These are phyloP conservation scores for Cadophora malorum DNA, from an alignment of 2,329 filamentous ascomycete species.

Conservation along the genomic window DNA sequence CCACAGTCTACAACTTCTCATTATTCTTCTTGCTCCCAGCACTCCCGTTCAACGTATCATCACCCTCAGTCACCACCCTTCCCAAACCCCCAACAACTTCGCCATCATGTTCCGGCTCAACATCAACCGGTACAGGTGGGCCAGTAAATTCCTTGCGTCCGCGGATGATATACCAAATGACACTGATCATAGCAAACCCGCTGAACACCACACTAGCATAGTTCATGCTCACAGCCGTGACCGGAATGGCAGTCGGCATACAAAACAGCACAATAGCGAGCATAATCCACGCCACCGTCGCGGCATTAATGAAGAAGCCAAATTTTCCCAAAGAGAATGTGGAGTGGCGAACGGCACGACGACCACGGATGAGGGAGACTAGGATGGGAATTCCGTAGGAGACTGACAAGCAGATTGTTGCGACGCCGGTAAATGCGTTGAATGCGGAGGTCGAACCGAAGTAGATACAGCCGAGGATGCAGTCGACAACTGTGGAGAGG, in stretches of 20 bases:
- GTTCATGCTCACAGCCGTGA: conserved; percentile 65
- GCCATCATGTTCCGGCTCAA: conserved; percentile 39
- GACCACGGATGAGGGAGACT: conserved; percentile 70
- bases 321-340: conserved; percentile 73
- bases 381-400: conserved; percentile 80
- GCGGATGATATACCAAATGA: conserved; percentile 67
- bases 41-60: conserved; percentile 25
- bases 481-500: conserved; percentile 72
- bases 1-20: conserved; percentile 13
- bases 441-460: conserved; percentile 80
- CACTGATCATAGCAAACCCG: conserved; percentile 64
- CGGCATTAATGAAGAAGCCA: conserved; percentile 70
- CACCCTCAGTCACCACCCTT: conserved; percentile 32
- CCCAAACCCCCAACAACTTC: conserved; percentile 35
- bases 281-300: conserved; percentile 73
- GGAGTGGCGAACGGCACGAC: conserved; percentile 69
- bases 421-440: conserved; percentile 80
- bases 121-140: conserved; percentile 48
- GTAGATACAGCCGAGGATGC: conserved; percentile 77
- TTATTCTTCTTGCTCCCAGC: conserved; percentile 21
- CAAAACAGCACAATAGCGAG: conserved; percentile 77
- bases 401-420: conserved; percentile 77
- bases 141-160: conserved; percentile 70
- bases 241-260: conserved; percentile 70
- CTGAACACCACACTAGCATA: conserved; percentile 72